Base-by-base conservation (phyloP, 805 yeast genomes). In the Metschnikowia santaceciliae region DNA sequence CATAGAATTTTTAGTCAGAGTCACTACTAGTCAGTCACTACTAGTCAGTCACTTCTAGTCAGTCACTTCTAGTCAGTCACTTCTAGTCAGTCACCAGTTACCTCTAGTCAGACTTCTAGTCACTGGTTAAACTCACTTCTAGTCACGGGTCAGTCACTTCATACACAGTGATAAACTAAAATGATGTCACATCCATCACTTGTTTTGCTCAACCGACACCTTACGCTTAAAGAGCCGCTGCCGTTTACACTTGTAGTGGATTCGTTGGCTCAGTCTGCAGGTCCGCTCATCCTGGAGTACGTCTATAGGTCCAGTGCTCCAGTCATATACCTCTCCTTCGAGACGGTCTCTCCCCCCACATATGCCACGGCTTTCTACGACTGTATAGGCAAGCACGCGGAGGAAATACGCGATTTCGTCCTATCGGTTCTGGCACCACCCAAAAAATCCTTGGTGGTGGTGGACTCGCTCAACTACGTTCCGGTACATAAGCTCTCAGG, bases 221-320 rank as follows among this genome's bases (percentile, higher is more conserved):
- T 94, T 2, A 68, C 83, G 2, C 69, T 88, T 47, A 87, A 84
- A 56, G 98, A 94, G 60, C 67, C 67, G 20, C 79, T 92, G 0
- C 95, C 96, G 0, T 79, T 92, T 49, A 65, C 89, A 2, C 72
- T 92, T 4, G 72, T 86, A 3, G 62, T 80, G 7, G 98, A 94
- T 64, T 76, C 87, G 1, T 67, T 90, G 8, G 71, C 78, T 0
- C 97, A 91, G 64, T 80, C 94, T 0, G 81, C 90, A 0, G 58
- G 69, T 32, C 60, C 71, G 42, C 65, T 91, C 11, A 61, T 88
- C 1, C 62, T 69, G 26, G 97, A 90, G 62, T 74, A 90, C 44
- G 66, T 76, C 2, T 65, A 74, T 55, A 72, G 77, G 56, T 66
- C 69, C 11, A 61, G 59, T 11, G 63, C 67, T 3, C 70, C 69